Evolutionary conservation across 306 rosid species (phyloP).

Genomic region (Quercus robur): DNA sequence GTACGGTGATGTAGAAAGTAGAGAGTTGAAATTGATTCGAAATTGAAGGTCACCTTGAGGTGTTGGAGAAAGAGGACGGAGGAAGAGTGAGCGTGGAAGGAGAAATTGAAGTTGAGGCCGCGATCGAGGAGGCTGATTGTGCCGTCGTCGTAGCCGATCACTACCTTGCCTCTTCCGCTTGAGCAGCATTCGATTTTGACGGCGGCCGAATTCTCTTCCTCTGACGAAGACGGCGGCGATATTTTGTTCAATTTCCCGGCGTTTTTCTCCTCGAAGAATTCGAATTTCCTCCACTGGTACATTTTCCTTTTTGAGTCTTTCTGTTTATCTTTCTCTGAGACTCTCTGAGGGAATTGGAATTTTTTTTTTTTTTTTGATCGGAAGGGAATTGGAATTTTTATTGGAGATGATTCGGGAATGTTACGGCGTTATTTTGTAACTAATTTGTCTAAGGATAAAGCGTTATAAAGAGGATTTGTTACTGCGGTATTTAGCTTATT

Average conservation of each 20-base stretch:
- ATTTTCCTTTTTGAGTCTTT: constrained; percentile 11
- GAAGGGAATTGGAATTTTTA: no score
- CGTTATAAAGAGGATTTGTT: no score
- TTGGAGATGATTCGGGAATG: no score
- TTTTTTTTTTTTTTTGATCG: no score
- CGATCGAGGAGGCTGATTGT: constrained; percentile 79
- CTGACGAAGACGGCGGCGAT: background rate
- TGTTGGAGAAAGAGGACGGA: constrained; percentile 84
- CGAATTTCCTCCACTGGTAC: constrained; percentile 99
- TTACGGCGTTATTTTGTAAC: no score
- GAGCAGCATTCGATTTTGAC: constrained; percentile 67
- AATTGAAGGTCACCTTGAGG: constrained; percentile 60
- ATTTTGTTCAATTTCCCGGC: constrained; percentile 53
- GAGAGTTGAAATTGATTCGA: background rate
- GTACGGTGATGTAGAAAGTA: background rate
- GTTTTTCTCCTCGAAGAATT: constrained; percentile 88
- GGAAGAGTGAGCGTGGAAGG: constrained; percentile 83
- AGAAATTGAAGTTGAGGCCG: constrained; percentile 76
- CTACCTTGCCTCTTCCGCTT: constrained; percentile 92
- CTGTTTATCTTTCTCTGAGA: no score
- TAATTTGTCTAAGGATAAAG: no score
- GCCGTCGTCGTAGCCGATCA: constrained; percentile 83
- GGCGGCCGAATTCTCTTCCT: constrained; percentile 19
- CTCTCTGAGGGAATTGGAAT: no score
- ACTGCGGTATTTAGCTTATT: no score